Conservation (phyloP, 768 basidiomycete genomes). For the Suillus subalutaceus region DNA sequence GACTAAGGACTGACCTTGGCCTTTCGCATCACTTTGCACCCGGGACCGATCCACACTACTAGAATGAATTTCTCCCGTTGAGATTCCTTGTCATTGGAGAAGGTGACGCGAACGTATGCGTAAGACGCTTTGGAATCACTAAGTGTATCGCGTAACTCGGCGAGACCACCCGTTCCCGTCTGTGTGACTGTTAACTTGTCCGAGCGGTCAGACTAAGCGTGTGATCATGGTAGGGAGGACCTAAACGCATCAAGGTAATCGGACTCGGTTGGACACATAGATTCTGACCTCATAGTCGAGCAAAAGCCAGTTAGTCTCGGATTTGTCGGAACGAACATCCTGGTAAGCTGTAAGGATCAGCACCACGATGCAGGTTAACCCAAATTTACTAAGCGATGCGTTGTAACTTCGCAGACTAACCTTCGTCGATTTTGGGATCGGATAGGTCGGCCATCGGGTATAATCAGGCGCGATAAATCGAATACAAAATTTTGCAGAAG, state of each 20-base stretch:
- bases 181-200: constrained; percentile 79
- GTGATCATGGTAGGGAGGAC: constrained; percentile 16
- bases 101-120: constrained; percentile 83
- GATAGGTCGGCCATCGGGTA: constrained; percentile 75
- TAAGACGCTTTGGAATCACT: constrained; percentile 79
- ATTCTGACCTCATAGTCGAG: constrained; percentile 79
- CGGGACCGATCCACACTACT: constrained; percentile 80
- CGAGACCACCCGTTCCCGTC: constrained; percentile 80
- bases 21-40: constrained; percentile 89
- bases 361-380: constrained; percentile 28
- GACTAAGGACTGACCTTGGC: constrained; percentile 65
- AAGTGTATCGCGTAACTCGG: constrained; percentile 72
- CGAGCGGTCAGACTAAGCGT: constrained; percentile 63
- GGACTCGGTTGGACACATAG: constrained; percentile 1
- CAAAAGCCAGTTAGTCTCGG: constrained; percentile 87
- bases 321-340: constrained; percentile 84
- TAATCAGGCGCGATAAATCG: constrained; percentile 1
- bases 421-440: constrained; percentile 72
- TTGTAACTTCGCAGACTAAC: constrained; percentile 40
- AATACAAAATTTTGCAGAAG: not conserved
- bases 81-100: constrained; percentile 85
- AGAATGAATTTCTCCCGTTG: constrained; percentile 88
- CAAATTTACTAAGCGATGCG: constrained; percentile 10
- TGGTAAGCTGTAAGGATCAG: constrained; percentile 67
- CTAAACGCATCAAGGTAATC: constrained; percentile 21